Evolutionary conservation across 495 filamentous ascomycete species (phyloP), one percentile per base, ranked within the genome.

Genomic region (Penicillium egyptiacum): DNA sequence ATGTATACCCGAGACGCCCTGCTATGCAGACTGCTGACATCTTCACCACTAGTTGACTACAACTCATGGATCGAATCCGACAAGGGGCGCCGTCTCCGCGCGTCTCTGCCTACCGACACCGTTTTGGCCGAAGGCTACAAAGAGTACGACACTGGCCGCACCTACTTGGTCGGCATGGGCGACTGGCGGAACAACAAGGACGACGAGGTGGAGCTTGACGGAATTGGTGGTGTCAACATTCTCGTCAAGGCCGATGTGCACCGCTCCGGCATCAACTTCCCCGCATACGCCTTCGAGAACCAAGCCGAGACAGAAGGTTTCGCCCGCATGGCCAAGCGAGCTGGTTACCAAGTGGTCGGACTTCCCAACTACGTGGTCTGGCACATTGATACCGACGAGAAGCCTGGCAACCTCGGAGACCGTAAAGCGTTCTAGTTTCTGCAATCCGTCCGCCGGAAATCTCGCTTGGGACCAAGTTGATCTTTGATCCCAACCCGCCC

Each of bases 311-410:
- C 94, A 5, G 94, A 98, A 72, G 94, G 94, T 5, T 98, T 98
- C 66, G 94, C 94, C 43, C 93, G 90, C 70, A 98, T 98, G 94
- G 94, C 94, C 57, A 98, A 97, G 79, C 83, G 93, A 60, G 94
- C 94, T 35, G 93, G 93, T 42, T 98, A 97, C 73, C 80, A 90
- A 66, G 94, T 98, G 35, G 80, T 88, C 55, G 94, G 94, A 33
- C 79, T 98, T 50, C 95, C 94, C 55, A 98, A 98, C 74, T 98
- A 98, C 70, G 85, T 98, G 44, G 92, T 98, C 45, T 98, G 94
- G 94, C 94, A 98, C 71, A 91, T 97, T 62, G 94, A 98, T 70
- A 98, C 94, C n/a, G 85, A 96, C 41, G 94, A 98, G 79, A 97
- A 97, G 80, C 83, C 86, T 11, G 94, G 93, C 4, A 97, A 98